Conservation (phyloP, 2,329 filamentous ascomycete genomes). For the Hymenoscyphus fraxineus region DNA sequence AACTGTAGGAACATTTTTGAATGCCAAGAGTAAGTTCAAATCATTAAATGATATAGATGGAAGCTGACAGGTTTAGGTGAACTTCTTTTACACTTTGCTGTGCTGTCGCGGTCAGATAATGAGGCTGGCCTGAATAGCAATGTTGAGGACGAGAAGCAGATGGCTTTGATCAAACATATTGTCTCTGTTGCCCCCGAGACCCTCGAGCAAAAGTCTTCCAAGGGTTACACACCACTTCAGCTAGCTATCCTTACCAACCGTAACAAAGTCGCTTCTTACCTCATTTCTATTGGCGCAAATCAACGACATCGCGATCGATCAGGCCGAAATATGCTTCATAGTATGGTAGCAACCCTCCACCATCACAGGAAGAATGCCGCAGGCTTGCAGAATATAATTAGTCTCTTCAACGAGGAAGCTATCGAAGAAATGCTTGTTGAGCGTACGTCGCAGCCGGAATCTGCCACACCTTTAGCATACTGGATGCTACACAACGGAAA, state of each 20-base stretch:
- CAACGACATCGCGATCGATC: constrained; percentile 58
- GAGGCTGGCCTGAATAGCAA: not conserved
- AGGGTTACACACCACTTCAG: constrained; percentile 63
- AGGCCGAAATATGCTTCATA: constrained; percentile 68
- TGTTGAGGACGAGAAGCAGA: constrained; percentile 33
- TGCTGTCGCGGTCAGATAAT: constrained; percentile 42
- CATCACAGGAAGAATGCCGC: constrained; percentile 23
- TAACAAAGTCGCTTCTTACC: constrained; percentile 51
- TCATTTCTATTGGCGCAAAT: constrained; percentile 67
- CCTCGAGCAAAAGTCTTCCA: constrained; percentile 57
- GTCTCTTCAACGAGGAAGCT: constrained; percentile 55
- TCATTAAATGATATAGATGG: not conserved
- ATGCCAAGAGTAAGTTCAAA: constrained; percentile 51
- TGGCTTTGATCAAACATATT: constrained; percentile 62
- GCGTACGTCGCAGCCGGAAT: constrained; percentile 48
- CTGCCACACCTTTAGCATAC: constrained; percentile 60
- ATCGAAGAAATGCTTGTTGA: constrained; percentile 56
- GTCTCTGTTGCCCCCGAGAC: constrained; percentile 57
- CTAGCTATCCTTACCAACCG: constrained; percentile 59
- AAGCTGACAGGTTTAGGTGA: constrained; percentile 44
- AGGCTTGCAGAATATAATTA: constrained; percentile 46
- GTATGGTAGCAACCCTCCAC: constrained; percentile 37
- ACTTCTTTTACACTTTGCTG: constrained; percentile 62
- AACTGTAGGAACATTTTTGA: constrained; percentile 60
- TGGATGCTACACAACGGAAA: constrained; percentile 43